Base-by-base conservation (phyloP, 2,329 filamentous ascomycete species). In the Onygenales sp. region DNA sequence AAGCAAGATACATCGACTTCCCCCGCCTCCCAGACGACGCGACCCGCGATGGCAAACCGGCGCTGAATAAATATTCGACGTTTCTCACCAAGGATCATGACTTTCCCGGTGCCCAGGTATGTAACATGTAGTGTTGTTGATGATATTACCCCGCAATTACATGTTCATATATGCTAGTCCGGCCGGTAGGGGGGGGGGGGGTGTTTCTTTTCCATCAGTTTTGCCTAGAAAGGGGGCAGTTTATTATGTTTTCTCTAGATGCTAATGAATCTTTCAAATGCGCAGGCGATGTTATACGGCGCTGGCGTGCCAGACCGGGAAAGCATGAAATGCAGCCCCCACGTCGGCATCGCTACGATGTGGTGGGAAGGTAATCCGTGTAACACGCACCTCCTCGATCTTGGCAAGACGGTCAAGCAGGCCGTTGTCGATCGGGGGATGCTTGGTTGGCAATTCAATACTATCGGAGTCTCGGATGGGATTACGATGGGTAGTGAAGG, bases 311-410 rank as follows among this genome's bases (percentile, higher is more conserved):
- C 90, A 1, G 82, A 89, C 65, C 79, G 83, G 63, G 78, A 93
- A 53, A 83, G 85, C 64, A 95, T 97, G 88, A 91, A 92, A 72
- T 92, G 80, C 54, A 86, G 87, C 51, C 89, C 92, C 10, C 92
- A 97, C 59, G 87, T 97, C 31, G 92, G 92, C 54, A 83, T 96
- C 65, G 86, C 90, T 7, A 90, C 87, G 5, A 88, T 96, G 4
- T 96, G 91, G 91, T 97, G 91, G 91, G 90, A 96, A 72, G 92
- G 92, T 32, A 96, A 96, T 67, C 89, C 92, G 39, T 96, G 91
- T 82, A 95, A 95, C 52, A 71, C 74, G 66, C 64, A 75, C 85
- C 84, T 97, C 59, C 79, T 94, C 55, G 89, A 95, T 60, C 80
- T 97, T 57, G 92, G 87, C 38, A 90, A 89, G 65, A 87, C 88